These are phyloP conservation scores for Macrophomina pseudophaseolina DNA, from an alignment of 2,329 filamentous ascomycete species.

Conservation along the genomic window DNA sequence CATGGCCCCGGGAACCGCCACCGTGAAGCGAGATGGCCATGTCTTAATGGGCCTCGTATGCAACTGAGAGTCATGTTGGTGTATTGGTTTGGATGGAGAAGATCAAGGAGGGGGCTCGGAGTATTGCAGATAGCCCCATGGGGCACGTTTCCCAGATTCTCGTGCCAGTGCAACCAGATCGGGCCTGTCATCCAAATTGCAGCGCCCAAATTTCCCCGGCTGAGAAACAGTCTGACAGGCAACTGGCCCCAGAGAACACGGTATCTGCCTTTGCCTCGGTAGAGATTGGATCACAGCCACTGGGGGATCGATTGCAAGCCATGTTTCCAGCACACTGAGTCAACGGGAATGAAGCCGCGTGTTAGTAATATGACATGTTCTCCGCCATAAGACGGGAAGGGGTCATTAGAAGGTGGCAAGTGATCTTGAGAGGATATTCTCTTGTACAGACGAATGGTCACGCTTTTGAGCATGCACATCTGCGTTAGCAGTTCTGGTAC, in stretches of 20 bases:
- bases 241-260: neutral
- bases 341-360: neutral
- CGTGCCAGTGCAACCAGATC: neutral
- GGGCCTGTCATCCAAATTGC: neutral
- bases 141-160: neutral
- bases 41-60: constrained; percentile 9
- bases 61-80: neutral
- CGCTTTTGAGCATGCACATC: no score
- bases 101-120: neutral
- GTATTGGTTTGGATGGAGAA: neutral
- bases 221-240: neutral
- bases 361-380: no score
- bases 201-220: neutral
- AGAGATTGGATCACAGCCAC: neutral
- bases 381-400: no score
- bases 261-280: neutral
- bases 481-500: no score
- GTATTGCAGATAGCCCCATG: neutral
- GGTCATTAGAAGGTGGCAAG: no score
- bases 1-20: constrained; percentile 19
- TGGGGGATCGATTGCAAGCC: neutral
- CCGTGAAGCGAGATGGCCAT: constrained; percentile 18
- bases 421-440: no score
- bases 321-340: neutral
- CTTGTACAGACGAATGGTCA: no score